Base-by-base conservation (phyloP, 2,329 filamentous ascomycete species). In the Davidsoniella virescens region DNA sequence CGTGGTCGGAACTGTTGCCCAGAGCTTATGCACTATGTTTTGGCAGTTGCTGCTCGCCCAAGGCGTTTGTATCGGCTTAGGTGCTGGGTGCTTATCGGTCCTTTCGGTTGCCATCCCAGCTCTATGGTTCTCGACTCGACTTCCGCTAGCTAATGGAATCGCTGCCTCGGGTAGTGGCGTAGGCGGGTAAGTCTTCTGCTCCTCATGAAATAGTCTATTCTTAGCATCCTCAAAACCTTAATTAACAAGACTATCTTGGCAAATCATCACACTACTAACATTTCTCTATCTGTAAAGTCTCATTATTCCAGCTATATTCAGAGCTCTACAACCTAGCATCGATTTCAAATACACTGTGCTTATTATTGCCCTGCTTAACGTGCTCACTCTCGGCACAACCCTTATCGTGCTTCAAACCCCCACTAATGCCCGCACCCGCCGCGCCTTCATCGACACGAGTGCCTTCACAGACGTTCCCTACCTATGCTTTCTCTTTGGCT, bases 1-100 rank as follows among this genome's bases (percentile, higher is more conserved):
- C 4, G 59, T 65, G 1, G 57, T 68, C 17, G 67, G 67, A 7
- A 58, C 68, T 51, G 64, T 64, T 54, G 60, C 66, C 58, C 61
- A 62, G 2, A 64, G 61, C 51, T 50, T 69, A 8, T 58, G 59
- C 36, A 60, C 57, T 1, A 53, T 55, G 20, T 70, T 69, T 60
- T 70, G 62, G 59, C 67, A 70, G 50, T 54, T 67, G 16, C 54
- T 70, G 6, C 58, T 70, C 3, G 57, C 65, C 0, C 67, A 70
- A 52, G 67, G 67, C 5, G 44, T 69, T 26, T 65, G 63, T 52
- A 57, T 65, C 38, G 70, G 70, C 1, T 43, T 70, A 1, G 70
- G 70, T 2, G 61, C 61, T 17, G 67, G 65, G 3, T 60, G 63
- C 53, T 55, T 65, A 16, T 65, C 64, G 40, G 54, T 68, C 4